Evolutionary conservation across 805 yeast species (phyloP).

Genomic region (Hanseniaspora nectarophila): DNA sequence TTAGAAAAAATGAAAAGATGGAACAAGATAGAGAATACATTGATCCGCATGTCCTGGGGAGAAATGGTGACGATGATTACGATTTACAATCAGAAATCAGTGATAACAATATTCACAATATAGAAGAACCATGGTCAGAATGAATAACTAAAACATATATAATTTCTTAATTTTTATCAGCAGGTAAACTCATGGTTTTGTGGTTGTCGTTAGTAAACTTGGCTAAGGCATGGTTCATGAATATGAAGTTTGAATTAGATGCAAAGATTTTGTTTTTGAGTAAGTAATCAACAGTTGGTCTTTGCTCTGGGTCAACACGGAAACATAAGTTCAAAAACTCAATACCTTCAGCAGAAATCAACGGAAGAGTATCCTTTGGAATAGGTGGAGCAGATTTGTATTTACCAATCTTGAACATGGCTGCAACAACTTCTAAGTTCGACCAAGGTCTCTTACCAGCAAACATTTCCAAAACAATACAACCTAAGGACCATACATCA

Average conservation of each 20-base stretch:
- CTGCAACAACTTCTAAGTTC: conserved; percentile 86
- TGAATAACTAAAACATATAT: neutral
- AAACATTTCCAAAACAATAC: conserved; percentile 94
- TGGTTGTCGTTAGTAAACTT: conserved; percentile 38
- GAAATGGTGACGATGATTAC: neutral
- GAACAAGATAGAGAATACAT: neutral
- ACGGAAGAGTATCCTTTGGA: conserved; percentile 68
- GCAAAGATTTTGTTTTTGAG: conserved; percentile 43
- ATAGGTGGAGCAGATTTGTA: conserved; percentile 89
- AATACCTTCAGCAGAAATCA: conserved; percentile 53
- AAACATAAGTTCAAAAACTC: conserved; percentile 69
- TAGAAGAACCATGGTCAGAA: neutral
- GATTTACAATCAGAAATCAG: neutral
- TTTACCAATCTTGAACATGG: conserved; percentile 79
- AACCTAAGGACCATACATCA: conserved; percentile 96
- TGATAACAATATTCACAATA: neutral
- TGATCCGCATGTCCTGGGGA: neutral
- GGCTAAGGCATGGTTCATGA: conserved; percentile 45
- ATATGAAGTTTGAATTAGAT: conserved; percentile 35
- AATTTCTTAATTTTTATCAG: neutral
- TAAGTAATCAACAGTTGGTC: conserved; percentile 76
- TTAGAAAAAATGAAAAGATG: neutral
- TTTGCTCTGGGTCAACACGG: conserved; percentile 56
- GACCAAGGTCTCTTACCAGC: conserved; percentile 98
- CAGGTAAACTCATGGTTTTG: conserved; percentile 18